These are phyloP conservation scores for Nigrograna mackinnonii DNA, from an alignment of 2,329 filamentous ascomycete species.

Conservation along the genomic window DNA sequence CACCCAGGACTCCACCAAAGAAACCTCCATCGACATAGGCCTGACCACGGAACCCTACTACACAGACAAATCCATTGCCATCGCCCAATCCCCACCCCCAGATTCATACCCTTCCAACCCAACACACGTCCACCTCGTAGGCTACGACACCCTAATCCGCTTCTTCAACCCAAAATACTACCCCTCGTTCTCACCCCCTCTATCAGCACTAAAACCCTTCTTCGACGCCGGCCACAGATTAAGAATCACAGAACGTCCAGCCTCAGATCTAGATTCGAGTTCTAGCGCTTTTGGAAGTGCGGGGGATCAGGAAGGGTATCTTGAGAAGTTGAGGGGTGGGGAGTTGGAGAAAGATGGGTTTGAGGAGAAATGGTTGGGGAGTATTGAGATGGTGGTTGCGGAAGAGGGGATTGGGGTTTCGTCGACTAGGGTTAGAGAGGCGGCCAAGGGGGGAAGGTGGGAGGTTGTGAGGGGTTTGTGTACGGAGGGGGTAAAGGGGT, in stretches of 20 bases:
- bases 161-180: constrained; percentile 78
- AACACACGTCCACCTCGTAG: constrained; percentile 69
- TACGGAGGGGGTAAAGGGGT: constrained; percentile 58
- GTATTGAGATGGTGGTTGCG: constrained; percentile 64
- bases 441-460: constrained; percentile 54
- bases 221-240: constrained; percentile 63
- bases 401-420: constrained; percentile 54
- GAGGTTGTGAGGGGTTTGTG: constrained; percentile 58
- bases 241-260: constrained; percentile 65
- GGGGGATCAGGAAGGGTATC: constrained; percentile 58
- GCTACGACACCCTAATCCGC: constrained; percentile 76
- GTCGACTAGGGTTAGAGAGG: constrained; percentile 65
- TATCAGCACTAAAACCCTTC: constrained; percentile 63
- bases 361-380: constrained; percentile 59
- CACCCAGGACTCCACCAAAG: constrained; percentile 3
- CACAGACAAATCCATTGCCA: constrained; percentile 68
- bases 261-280: constrained; percentile 35
- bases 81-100: constrained; percentile 47
- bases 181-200: constrained; percentile 47
- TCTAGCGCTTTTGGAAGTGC: constrained; percentile 63
- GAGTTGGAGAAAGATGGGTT: constrained; percentile 59
- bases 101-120: constrained; percentile 42
- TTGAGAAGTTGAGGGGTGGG: constrained; percentile 53
- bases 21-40: constrained; percentile 61
- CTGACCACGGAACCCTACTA: constrained; percentile 76